Evolutionary conservation across 129 eudicot genomes (phyloP), one percentile per base, ranked within the genome.

Genomic region (Cynara cardunculus): DNA sequence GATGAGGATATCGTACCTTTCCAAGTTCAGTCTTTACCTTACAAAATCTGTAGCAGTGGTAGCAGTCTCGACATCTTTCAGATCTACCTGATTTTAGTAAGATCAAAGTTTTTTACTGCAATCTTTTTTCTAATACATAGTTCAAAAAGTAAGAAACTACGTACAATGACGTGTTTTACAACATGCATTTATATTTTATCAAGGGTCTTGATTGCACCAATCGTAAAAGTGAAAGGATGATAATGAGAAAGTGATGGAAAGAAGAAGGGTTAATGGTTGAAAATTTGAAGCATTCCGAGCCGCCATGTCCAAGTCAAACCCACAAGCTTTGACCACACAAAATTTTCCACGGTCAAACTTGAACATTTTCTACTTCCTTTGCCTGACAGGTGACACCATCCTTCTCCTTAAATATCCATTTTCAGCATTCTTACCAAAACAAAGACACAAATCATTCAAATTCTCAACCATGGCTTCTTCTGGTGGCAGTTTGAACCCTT

Each of bases 311-410:
- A 53, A 81, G 97, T 94, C 98, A 91, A 85, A 86, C 83, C 87
- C 93, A 89, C 88, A 87, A 83, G 84, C 82, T 94, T 91, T 91
- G 98, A 94, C 98, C 80, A 46, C 10, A 6, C 9, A 21, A 41
- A 46, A 75, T 72, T 31, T 93, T 91, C 96, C 91, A 89, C 91
- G 87, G 94, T 91, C 98, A 91, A 94, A 91, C 49, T 77, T 77
- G 24, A 83, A 77, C 14, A 71, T 72, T 80, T 81, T 46, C 49
- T 31, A 30, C 13, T 41, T 34, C 27, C 13, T 62, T 73, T 14
- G 46, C 73, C 96, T 92, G 93, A 74, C n/a, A 84, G 28, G 6
- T 56, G 53, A 75, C 73, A 77, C 67, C 74, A 10, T 49, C 71
- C 31, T 12, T n/a, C 76, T 19, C 84, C 74, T 64, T 82, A 74